These are phyloP conservation scores for Camillea tinctor DNA, from an alignment of 2,329 filamentous ascomycete species.

Conservation along the genomic window DNA sequence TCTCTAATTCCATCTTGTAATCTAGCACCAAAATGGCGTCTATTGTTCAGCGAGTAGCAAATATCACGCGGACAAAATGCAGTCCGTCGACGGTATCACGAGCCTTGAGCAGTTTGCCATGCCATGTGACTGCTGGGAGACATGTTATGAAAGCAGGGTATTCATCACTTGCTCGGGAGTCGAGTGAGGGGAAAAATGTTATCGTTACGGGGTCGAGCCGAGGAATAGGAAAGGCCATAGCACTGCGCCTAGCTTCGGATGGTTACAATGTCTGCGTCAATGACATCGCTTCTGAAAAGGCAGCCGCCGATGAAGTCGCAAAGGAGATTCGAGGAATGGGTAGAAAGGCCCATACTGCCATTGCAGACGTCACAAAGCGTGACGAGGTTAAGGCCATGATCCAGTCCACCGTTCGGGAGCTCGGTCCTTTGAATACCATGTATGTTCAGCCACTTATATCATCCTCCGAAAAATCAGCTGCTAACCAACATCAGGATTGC, in stretches of 20 bases:
- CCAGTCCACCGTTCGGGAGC: conserved; percentile 45
- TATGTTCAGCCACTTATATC: conserved; percentile 14
- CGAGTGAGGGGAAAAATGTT: conserved; percentile 18
- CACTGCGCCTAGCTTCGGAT: conserved; percentile 61
- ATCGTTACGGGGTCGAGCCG: conserved; percentile 31
- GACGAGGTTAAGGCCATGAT: conserved; percentile 52
- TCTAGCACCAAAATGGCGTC: neutral
- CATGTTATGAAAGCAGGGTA: conserved; percentile 9
- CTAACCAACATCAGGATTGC: conserved; percentile 47
- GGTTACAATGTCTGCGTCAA: conserved; percentile 67
- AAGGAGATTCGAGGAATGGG: conserved; percentile 52
- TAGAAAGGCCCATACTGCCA: conserved; percentile 51
- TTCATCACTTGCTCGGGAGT: conserved; percentile 18
- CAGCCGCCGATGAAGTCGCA: conserved; percentile 51
- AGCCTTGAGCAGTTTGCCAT: neutral
- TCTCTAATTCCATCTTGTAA: neutral
- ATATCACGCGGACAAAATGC: neutral
- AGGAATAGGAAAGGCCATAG: conserved; percentile 59
- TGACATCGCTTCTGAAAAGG: conserved; percentile 54
- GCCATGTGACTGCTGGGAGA: neutral
- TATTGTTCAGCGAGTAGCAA: neutral
- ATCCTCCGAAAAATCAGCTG: neutral
- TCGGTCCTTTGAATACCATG: conserved; percentile 50
- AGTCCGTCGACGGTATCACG: neutral
- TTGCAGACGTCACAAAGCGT: conserved; percentile 61